These are phyloP conservation scores for Stephania yunnanensis DNA, from an alignment of 164 flowering plant genomes.

Conservation along the genomic window DNA sequence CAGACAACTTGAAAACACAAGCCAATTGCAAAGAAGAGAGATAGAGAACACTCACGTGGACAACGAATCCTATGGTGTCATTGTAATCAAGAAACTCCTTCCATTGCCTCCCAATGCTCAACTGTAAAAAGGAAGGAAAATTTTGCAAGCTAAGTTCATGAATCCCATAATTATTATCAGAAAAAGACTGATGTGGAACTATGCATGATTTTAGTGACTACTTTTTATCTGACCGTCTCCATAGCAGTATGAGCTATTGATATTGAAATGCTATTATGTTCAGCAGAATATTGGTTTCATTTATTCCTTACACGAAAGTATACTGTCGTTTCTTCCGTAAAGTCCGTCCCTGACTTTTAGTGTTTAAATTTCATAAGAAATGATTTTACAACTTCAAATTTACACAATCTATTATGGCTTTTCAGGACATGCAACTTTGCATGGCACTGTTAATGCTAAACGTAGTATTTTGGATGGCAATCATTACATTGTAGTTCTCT, in stretches of 20 bases:
- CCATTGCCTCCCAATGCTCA: conserved; percentile 79
- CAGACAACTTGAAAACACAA: neutral
- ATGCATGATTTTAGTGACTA: neutral
- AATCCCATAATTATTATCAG: neutral
- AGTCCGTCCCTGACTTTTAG: neutral
- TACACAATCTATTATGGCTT: neutral
- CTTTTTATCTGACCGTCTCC: neutral
- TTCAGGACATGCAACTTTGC: neutral
- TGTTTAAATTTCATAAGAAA: neutral
- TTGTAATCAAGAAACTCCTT: conserved; percentile 70
- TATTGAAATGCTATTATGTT: neutral
- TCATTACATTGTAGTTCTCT: neutral
- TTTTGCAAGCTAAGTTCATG: neutral
- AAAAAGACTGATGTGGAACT: neutral
- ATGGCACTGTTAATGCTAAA: neutral
- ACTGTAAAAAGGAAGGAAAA: conserved; percentile 20
- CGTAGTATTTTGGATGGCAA: neutral
- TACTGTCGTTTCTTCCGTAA: neutral
- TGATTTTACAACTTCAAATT: neutral
- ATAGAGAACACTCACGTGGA: conserved; percentile 32
- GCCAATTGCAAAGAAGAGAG: too few relatives aligned
- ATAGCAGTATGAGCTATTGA: neutral
- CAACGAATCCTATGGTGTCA: conserved; percentile 54
- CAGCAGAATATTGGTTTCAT: neutral
- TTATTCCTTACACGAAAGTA: neutral